These are phyloP conservation scores for Entophlyctis helioformis DNA, from an alignment of 192 early-diverging fungal species.

Conservation along the genomic window DNA sequence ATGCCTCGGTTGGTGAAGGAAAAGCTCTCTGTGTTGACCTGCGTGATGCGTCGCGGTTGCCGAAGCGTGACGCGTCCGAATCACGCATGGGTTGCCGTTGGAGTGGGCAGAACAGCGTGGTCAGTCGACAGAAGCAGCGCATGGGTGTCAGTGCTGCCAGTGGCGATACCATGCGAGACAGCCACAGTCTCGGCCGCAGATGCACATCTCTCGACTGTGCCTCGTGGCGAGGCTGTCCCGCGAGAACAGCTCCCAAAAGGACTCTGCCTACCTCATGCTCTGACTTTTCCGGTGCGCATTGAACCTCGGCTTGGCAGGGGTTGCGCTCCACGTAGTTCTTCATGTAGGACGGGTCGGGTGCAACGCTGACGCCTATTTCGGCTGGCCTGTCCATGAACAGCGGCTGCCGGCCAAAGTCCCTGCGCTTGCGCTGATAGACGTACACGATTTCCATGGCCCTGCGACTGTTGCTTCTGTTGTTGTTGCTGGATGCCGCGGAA, in stretches of 20 bases:
- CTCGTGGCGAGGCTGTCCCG: too few species aligned
- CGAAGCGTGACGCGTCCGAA: too few species aligned
- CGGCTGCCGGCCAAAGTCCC: constrained; percentile 46
- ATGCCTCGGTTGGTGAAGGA: constrained; percentile 37
- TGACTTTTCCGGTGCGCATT: constrained; percentile 37
- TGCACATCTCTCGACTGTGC: too few species aligned
- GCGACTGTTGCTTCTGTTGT: too few species aligned
- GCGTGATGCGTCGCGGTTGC: too few species aligned
- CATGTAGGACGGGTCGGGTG: constrained; percentile 30
- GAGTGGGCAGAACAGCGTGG: too few species aligned
- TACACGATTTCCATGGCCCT: constrained; percentile 51
- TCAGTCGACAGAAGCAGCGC: too few species aligned
- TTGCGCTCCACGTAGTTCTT: constrained; percentile 45
- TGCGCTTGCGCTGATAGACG: constrained; percentile 46
- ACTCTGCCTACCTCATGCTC: constrained; percentile 39
- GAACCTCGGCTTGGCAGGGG: constrained; percentile 28
- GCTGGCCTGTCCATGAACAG: constrained; percentile 29
- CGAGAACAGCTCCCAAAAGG: too few species aligned
- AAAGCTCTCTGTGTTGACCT: constrained; percentile 49
- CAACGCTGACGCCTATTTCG: constrained; percentile 17
- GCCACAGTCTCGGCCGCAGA: neutral
- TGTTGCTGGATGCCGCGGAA: too few species aligned
- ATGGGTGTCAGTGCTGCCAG: neutral
- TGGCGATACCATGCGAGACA: neutral
- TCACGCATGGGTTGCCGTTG: too few species aligned